Base-by-base conservation (phyloP, 768 basidiomycete species). In the Neoboletus magnificus region DNA sequence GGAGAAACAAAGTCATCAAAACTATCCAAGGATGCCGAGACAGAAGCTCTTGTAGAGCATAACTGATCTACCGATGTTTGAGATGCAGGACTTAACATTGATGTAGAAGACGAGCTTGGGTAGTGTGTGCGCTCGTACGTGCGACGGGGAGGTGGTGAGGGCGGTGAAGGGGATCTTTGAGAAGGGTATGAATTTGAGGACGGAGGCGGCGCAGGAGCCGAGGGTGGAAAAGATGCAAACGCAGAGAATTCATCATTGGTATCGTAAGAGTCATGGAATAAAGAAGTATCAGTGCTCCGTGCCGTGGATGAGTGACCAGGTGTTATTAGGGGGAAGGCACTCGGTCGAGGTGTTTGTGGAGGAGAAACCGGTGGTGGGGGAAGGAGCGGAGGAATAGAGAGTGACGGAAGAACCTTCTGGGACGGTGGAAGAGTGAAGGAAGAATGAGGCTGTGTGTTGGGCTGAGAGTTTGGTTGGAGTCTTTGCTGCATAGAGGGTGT, bases 211-310 rank as follows among this genome's bases (percentile, higher is more conserved):
- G 63, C 45, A 39, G 48, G 33, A 20, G 44, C 30, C 7, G 60
- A 33, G 39, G 64, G 48, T 7, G 74, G 60, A 23, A 74, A 71
- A 5, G 73, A 69, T 50, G 71, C 57, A 61, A 82, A 80, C 37
- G 82, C 82, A 6, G 79, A 73, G 61, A 85, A 88, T 46, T 84
- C 82, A 52, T 76, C 76, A 37, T 74, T 67, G 1, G 79, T 75
- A 40, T 58, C 63, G 16, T 56, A 33, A 48, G 69, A 63, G 35
- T 69, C 64, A 25, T 65, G 58, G 23, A 40, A 41, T 18, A 39
- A 30, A 23, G 66, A 54, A 22, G 47, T 4, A 33, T 32, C 41
- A 20, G 44, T 51, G 45, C 25, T 35, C 53, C 25, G 53, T 18
- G 22, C 52, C 16, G 55, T 40, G 35, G 56, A 50, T 46, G 63